Evolutionary conservation across 495 filamentous ascomycete species (phyloP), one percentile per base, ranked within the genome.

Genomic region (Umbilicaria muhlenbergii): DNA sequence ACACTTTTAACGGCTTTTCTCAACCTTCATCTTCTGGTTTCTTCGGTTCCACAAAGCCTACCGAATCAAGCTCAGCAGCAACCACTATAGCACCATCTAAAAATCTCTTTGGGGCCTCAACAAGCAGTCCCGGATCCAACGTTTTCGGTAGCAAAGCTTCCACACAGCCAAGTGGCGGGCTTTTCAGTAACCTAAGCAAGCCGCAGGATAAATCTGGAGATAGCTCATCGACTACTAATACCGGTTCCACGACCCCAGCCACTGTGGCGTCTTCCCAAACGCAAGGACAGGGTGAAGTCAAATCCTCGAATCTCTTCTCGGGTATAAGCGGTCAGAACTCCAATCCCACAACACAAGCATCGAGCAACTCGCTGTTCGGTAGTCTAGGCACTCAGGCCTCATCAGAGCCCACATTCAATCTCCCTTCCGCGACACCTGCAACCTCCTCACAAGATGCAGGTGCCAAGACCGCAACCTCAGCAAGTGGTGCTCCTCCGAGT

Each of bases 271-370:
- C 24, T 28, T 6, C 24, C 4, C 24, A 28, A 28, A 28, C 24
- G 15, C 46, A 44, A 31, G 24, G 39, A 17, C 46, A 48, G 16
- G 31, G 16, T 34, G 46, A 48, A 16, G 31, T 31, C 15, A 48
- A 48, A 21, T 12, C 36, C 24, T 32, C 41, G 13, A 44, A 16
- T 35, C 43, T 66, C 15, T 68, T 71, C 49, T 52, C 58, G 34
- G 34, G 41, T 18, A 46, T 62, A 8, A 59, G 61, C 12, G 62
- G 58, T 11, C 45, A 64, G 36, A 51, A 63, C 24, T 55, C 63
- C 5, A 50, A 61, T 41, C 51, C 58, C 5, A 55, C 62, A 8
- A 58, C 66, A 11, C 58, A 60, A 16, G 53, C 60, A n/a, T 54
- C 69, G 11, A 39, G 21, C 45, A 51, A 61, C 42, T 47, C 54